These are phyloP conservation scores for Calamus simplicifolius DNA, from an alignment of 176 grass and related monocot genomes.

Conservation along the genomic window DNA sequence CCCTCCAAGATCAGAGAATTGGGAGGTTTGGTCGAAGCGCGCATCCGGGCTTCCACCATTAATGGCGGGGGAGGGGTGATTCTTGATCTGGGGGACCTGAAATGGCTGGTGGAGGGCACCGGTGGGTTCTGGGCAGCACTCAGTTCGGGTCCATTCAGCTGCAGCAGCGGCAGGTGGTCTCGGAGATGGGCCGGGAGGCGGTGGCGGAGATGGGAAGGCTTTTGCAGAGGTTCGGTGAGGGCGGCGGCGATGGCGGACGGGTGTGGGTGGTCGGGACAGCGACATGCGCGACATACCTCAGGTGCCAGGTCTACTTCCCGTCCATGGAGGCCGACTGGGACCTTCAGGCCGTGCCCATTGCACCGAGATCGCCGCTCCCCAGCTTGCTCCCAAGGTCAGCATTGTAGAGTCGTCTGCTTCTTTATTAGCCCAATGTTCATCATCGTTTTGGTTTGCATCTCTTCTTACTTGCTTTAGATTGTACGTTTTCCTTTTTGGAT, in stretches of 20 bases:
- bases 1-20: constrained; percentile 39
- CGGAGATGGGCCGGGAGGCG: constrained; percentile 30
- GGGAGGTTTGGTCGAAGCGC: constrained; percentile 18
- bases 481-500: too few species aligned
- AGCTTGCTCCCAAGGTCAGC: constrained; percentile 16
- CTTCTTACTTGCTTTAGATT: too few species aligned
- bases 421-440: too few species aligned
- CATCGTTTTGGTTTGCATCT: too few species aligned
- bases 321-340: constrained; percentile 79
- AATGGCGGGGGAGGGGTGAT: constrained; percentile 21
- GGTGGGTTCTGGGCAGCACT: neutral
- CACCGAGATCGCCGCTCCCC: constrained; percentile 19
- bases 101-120: constrained; percentile 62
- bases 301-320: constrained; percentile 74
- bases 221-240: constrained; percentile 20
- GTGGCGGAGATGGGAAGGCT: constrained; percentile 57
- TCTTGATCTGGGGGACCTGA: constrained; percentile 69
- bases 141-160: neutral
- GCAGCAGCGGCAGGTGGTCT: constrained; percentile 32
- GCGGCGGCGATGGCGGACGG: constrained; percentile 23
- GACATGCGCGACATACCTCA: constrained; percentile 75
- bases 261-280: constrained; percentile 76
- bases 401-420: too few species aligned
- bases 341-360: constrained; percentile 71
- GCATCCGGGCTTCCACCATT: neutral